Percentiles rank a stretch among this genome's conserved stretches.
These are phyloP conservation scores for Corylus heterophylla DNA, from an alignment of 306 rosid genomes.

Conservation along the genomic window DNA sequence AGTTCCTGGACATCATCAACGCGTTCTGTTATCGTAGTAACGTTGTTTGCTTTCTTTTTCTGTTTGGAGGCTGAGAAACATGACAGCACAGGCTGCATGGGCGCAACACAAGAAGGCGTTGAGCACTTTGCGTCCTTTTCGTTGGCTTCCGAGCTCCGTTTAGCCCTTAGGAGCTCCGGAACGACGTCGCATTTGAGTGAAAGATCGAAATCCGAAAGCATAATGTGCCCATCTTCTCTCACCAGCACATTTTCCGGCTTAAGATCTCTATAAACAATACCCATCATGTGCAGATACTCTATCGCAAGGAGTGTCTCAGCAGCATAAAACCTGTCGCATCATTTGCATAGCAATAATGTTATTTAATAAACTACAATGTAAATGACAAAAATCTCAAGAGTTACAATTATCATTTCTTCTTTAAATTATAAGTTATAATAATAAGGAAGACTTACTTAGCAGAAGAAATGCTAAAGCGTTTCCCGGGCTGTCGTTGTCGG, in stretches of 20 bases:
- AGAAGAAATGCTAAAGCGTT: slow-evolving; percentile 67
- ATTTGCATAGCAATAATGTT: background rate
- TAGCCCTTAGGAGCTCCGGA: slow-evolving; percentile 64
- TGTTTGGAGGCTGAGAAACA: slow-evolving; percentile 64
- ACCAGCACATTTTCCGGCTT: slow-evolving; percentile 96
- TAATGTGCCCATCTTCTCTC: slow-evolving; percentile 91
- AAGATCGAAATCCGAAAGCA: slow-evolving; percentile 95
- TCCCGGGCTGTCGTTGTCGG: slow-evolving; percentile 71
- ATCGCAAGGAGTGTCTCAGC: slow-evolving; percentile 85
- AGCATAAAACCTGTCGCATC: slow-evolving; percentile 68
- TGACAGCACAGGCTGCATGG: slow-evolving; percentile 86
- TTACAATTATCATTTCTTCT: too few species aligned
- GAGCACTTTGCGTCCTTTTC: slow-evolving; percentile 41
- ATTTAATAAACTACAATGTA: too few species aligned
- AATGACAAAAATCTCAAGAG: too few species aligned
- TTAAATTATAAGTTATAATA: too few species aligned
- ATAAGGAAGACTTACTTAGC: slow-evolving; percentile 51
- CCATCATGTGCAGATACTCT: slow-evolving; percentile 99
- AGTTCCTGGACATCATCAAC: slow-evolving; percentile 38
- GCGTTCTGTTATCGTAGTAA: slow-evolving; percentile 66
- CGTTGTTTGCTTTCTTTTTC: slow-evolving; percentile 45
- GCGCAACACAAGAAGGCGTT: slow-evolving; percentile 58
- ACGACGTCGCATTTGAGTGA: slow-evolving; percentile 93
- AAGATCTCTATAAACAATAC: slow-evolving; percentile 88
- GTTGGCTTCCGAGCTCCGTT: slow-evolving; percentile 27